phyloP scores from a whole-genome alignment of 164 flowering plant species.

The Umbellularia californica region DNA sequence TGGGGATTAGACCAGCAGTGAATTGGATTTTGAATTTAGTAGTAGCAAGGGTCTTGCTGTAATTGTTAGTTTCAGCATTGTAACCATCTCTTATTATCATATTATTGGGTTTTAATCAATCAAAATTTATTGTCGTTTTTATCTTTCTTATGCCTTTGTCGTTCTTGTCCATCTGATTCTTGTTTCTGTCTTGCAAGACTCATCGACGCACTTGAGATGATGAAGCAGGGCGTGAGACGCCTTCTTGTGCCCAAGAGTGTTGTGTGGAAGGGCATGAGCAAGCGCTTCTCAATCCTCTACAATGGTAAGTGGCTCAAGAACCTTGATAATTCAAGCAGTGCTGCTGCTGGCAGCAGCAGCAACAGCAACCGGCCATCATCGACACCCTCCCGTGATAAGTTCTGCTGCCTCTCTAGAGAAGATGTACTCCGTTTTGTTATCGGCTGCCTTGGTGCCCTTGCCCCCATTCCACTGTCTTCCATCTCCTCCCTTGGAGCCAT shows the following conservation, averaged over 20 bases:
- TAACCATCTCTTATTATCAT: not conserved
- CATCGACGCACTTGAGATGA: constrained; percentile 95
- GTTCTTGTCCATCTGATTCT: not conserved
- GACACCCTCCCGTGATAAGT: constrained; percentile 38
- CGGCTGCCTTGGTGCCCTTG: constrained; percentile 92
- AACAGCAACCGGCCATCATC: constrained; percentile 46
- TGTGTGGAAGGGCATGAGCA: constrained; percentile 92
- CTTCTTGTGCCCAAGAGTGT: constrained; percentile 80
- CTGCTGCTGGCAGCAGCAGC: constrained; percentile 21
- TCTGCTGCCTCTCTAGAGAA: constrained; percentile 89
- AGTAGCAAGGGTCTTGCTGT: not conserved
- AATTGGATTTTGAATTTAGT: constrained; percentile 17
- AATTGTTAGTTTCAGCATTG: not conserved
- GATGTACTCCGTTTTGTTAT: constrained; percentile 85
- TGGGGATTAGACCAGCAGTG: no score
- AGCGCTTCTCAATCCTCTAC: constrained; percentile 84
- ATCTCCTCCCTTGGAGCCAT: constrained; percentile 67
- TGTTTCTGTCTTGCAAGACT: constrained; percentile 39
- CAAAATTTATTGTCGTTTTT: not conserved
- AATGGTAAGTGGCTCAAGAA: constrained; percentile 93
- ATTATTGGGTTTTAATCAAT: not conserved
- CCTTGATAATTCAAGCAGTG: constrained; percentile 42
- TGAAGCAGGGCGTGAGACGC: constrained; percentile 93
- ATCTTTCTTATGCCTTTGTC: no score
- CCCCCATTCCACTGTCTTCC: constrained; percentile 88